phyloP scores from a whole-genome alignment of 306 rosid species.

The Vigna radiata region DNA sequence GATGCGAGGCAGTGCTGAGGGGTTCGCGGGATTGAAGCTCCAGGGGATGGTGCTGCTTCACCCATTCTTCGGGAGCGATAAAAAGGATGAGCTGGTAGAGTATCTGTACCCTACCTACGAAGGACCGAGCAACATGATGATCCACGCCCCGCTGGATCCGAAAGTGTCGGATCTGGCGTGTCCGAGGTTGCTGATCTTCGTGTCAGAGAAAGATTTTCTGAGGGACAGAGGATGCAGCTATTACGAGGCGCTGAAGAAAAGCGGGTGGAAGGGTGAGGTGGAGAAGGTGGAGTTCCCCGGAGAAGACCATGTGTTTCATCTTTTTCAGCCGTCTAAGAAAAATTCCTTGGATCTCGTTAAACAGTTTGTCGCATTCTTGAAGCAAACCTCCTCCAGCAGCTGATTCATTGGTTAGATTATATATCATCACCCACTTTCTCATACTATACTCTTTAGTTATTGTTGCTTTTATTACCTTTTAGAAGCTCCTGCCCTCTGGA shows the following conservation, averaged over 20 bases:
- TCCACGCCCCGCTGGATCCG: slow-evolving; percentile 51
- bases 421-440: not conserved
- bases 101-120: slow-evolving; percentile 40
- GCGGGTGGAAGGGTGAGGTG: slow-evolving; percentile 55
- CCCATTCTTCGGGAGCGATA: slow-evolving; percentile 55
- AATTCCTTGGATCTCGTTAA: slow-evolving; percentile 38
- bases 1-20: slow-evolving; percentile 1
- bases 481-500: not conserved
- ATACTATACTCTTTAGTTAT: not conserved
- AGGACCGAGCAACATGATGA: slow-evolving; percentile 47
- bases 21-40: slow-evolving; percentile 27
- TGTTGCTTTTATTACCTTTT: not conserved
- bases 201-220: slow-evolving; percentile 54
- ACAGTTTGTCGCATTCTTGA: slow-evolving; percentile 37
- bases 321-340: slow-evolving; percentile 37
- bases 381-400: not conserved
- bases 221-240: slow-evolving; percentile 47
- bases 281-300: slow-evolving; percentile 47
- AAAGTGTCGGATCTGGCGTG: slow-evolving; percentile 45
- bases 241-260: slow-evolving; percentile 45
- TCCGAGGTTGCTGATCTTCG: slow-evolving; percentile 44
- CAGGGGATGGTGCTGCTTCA: slow-evolving; percentile 59
- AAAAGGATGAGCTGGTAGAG: slow-evolving; percentile 27
- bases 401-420: not conserved
- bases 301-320: slow-evolving; percentile 55